These are phyloP conservation scores for Aspergillus ellipticus DNA, from an alignment of 495 filamentous ascomycete genomes.

Conservation along the genomic window DNA sequence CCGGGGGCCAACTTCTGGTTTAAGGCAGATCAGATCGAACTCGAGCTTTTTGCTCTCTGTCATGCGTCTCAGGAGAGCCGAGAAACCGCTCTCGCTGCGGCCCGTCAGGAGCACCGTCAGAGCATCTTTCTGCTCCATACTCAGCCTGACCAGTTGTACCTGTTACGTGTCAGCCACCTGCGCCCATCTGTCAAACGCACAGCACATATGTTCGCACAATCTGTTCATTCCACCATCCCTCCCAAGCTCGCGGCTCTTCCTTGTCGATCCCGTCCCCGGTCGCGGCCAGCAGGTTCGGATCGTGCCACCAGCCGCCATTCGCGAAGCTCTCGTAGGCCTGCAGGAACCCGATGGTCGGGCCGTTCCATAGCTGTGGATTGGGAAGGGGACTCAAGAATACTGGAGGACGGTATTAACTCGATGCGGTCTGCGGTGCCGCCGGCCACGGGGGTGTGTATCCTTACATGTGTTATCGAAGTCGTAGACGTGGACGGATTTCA, in stretches of 20 bases:
- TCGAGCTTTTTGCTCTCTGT: conserved; percentile 70
- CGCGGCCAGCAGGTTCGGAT: conserved; percentile 75
- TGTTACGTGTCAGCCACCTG: conserved; percentile 32
- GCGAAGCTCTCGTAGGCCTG: conserved; percentile 70
- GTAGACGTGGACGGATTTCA: conserved; percentile 87
- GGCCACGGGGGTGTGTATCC: conserved; percentile 14
- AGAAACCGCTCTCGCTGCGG: conserved; percentile 72
- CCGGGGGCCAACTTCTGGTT: conserved; percentile 76
- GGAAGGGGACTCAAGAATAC: conserved; percentile 90
- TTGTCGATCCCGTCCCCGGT: conserved; percentile 80
- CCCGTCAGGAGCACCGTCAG: conserved; percentile 87
- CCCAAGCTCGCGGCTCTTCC: conserved; percentile 82
- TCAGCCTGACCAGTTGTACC: conserved; percentile 76
- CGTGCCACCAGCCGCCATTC: conserved; percentile 97
- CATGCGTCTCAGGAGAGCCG: conserved; percentile 79
- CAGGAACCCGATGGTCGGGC: conserved; percentile 68
- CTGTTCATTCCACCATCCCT: conserved; percentile 96
- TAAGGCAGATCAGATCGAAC: conserved; percentile 87
- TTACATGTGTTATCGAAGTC: conserved; percentile 97
- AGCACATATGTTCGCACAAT: conserved; percentile 51
- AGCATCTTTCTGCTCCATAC: conserved; percentile 82
- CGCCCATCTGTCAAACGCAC: not conserved
- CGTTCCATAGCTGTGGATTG: conserved; percentile 84
- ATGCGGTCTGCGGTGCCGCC: not conserved
- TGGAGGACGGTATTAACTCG: conserved; percentile 30